Evolutionary conservation across 2,329 filamentous ascomycete genomes (phyloP), one percentile per base, ranked within the genome.

Genomic region (Metarhizium humberi): DNA sequence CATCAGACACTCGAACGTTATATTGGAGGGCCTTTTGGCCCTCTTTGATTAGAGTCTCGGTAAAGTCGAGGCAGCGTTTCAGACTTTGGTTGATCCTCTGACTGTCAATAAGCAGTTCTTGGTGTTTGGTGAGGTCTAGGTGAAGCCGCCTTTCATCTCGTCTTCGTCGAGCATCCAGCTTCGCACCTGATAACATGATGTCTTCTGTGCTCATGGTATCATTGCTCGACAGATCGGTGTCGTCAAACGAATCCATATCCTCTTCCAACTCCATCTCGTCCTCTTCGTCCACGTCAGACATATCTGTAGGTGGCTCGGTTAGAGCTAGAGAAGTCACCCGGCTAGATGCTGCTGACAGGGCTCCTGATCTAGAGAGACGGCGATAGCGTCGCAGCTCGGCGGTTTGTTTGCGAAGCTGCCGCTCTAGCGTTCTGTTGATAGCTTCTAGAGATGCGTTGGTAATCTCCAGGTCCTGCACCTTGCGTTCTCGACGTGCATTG

Each of bases 31-130:
- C 94, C 66, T 90, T 92, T 65, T 85, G 88, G 6, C 88, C 94
- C 62, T 96, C 91, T 51, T 82, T 86, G 68, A 99, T 96, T 48
- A 99, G 79, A 59, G 88, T 86, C 66, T 99, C 92, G 0, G 92
- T 95, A 81, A 90, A 92, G 61, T 85, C 85, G 38, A 96, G 78
- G 69, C 94, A 99, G 50, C 90, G 81, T 69, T 90, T 95, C 49
- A 99, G 80, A 68, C 89, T 95, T 68, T 95, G 89, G 67, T 96
- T 97, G 77, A 97, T 91, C 73, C 91, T 95, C 66, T 96, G 91
- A 61, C 88, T 94, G 67, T 96, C 92, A 43, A 91, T 76, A 8
- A 99, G 80, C 1, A 97, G 76, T 65, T 96, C 87, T 61, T 91
- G 89, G 68, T 99, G 94, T 66, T 92, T 92, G 3, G 85, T 81